These are phyloP conservation scores for Fusarium subtropicale DNA, from an alignment of 2,329 filamentous ascomycete genomes.

Conservation along the genomic window DNA sequence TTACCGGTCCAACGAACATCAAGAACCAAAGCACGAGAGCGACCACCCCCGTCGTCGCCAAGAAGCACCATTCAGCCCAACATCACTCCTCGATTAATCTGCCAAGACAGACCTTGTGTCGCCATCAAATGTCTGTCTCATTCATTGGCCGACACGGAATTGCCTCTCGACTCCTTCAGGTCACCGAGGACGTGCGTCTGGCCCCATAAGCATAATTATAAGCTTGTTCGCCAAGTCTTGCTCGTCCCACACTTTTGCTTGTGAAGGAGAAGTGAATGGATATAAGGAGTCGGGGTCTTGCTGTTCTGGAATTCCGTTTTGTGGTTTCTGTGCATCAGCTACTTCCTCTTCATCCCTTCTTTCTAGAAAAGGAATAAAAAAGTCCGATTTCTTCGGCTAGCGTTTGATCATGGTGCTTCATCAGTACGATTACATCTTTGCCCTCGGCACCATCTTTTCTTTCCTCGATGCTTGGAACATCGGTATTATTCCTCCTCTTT, in stretches of 20 bases:
- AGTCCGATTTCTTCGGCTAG: slow-evolving; percentile 14
- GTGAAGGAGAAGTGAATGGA: slow-evolving; percentile 3
- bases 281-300: slow-evolving; percentile 38
- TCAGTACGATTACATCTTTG: slow-evolving; percentile 73
- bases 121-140: background rate
- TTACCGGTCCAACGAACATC: slow-evolving; percentile 32
- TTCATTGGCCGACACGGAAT: background rate
- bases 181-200: slow-evolving; percentile 15
- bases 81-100: background rate
- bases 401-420: slow-evolving; percentile 48
- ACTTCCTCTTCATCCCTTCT: slow-evolving; percentile 13
- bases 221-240: slow-evolving; percentile 46
- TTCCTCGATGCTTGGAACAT: slow-evolving; percentile 75
- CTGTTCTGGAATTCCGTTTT: background rate
- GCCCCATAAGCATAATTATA: slow-evolving; percentile 44
- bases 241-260: slow-evolving; percentile 3
- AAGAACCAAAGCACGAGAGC: slow-evolving; percentile 33
- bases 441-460: slow-evolving; percentile 72
- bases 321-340: slow-evolving; percentile 18
- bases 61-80: slow-evolving; percentile 6
- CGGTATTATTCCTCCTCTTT: slow-evolving; percentile 51
- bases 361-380: slow-evolving; percentile 23
- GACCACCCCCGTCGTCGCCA: slow-evolving; percentile 25
- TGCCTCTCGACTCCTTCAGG: background rate
- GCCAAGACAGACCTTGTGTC: slow-evolving; percentile 29